These are phyloP conservation scores for Pythium vanterpoolii DNA, from an alignment of 352 stramenopile genomes.

Conservation along the genomic window DNA sequence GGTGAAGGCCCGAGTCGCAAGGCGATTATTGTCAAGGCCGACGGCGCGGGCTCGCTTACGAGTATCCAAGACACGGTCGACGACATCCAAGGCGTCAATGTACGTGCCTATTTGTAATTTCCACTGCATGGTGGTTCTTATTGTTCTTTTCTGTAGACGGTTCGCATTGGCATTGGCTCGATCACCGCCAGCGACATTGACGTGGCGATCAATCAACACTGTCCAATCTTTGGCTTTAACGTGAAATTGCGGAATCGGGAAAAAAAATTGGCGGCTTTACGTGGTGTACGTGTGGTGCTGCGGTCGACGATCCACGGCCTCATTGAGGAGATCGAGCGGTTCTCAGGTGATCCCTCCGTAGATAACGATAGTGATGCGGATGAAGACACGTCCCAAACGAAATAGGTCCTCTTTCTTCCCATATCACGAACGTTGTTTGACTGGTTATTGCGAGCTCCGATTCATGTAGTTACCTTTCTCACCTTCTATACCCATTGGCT, in stretches of 20 bases:
- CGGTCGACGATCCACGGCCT: constrained; percentile 70
- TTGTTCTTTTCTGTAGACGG: constrained; percentile 39
- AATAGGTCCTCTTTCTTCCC: background rate
- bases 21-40: constrained; percentile 79
- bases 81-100: constrained; percentile 42
- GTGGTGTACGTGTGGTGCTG: constrained; percentile 66
- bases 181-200: constrained; percentile 80
- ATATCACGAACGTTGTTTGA: too few species aligned
- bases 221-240: constrained; percentile 84
- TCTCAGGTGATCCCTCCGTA: constrained; percentile 1
- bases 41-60: constrained; percentile 70
- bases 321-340: constrained; percentile 64
- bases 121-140: background rate
- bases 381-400: background rate
- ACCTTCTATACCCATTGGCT: too few species aligned
- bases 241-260: constrained; percentile 66
- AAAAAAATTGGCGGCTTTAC: constrained; percentile 44
- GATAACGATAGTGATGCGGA: background rate
- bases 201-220: constrained; percentile 73
- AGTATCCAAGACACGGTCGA: constrained; percentile 85
- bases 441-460: too few species aligned
- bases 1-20: constrained; percentile 33
- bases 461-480: background rate
- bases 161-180: constrained; percentile 73
- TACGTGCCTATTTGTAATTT: constrained; percentile 29